These are phyloP conservation scores for Fusarium odoratissimum DNA, from an alignment of 2,329 filamentous ascomycete genomes.

Conservation along the genomic window DNA sequence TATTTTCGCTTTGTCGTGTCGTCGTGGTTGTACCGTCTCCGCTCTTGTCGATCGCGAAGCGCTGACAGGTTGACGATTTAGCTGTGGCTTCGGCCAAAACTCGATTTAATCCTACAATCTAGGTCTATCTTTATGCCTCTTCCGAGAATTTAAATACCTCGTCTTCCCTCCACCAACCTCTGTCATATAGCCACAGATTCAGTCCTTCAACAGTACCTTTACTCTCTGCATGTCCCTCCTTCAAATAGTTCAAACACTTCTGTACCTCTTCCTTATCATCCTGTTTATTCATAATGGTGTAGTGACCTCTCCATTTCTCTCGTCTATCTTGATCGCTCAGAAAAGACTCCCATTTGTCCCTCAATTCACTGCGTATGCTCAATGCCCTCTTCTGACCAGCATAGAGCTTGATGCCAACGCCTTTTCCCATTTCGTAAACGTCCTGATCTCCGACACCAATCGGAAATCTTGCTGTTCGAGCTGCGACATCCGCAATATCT, in stretches of 20 bases:
- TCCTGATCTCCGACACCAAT: not conserved
- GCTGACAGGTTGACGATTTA: no score
- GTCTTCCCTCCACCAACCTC: constrained; percentile 21
- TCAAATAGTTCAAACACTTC: constrained; percentile 7
- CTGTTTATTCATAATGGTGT: constrained; percentile 37
- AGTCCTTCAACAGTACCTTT: constrained; percentile 19
- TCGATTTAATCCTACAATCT: not conserved
- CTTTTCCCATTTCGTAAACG: constrained; percentile 30
- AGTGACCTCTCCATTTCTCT: constrained; percentile 32
- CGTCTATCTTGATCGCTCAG: constrained; percentile 22
- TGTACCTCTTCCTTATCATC: constrained; percentile 20
- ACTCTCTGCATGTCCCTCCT: not conserved
- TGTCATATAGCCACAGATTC: constrained; percentile 24
- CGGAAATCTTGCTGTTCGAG: not conserved
- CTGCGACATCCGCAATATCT: not conserved
- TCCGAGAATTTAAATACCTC: constrained; percentile 1
- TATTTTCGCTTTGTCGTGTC: accelerated
- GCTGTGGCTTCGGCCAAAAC: accelerated
- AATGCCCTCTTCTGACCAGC: constrained; percentile 2
- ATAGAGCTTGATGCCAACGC: constrained; percentile 23
- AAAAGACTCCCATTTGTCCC: constrained; percentile 22
- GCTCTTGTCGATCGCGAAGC: accelerated
- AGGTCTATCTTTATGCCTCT: not conserved
- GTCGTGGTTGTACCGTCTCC: not conserved
- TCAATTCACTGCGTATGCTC: constrained; percentile 13